These are phyloP conservation scores for Blastocystis sp. DNA, from an alignment of 352 stramenopile genomes.

Conservation along the genomic window DNA sequence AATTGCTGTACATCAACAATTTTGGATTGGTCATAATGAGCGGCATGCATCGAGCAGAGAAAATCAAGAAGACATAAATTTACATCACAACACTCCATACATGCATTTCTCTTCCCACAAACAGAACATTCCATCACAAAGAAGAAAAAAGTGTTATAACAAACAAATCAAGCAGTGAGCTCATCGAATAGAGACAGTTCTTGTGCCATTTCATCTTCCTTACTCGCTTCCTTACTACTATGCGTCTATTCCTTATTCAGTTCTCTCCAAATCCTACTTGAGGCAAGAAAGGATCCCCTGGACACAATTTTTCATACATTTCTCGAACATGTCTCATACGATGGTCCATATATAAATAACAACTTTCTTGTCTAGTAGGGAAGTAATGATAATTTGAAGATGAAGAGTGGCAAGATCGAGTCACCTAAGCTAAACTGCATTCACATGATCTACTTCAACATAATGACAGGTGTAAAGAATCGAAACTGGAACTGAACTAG, in stretches of 20 bases:
- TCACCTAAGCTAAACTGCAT: neutral
- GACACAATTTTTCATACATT: conserved; percentile 19
- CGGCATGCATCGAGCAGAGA: conserved; percentile 22
- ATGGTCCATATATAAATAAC: conserved; percentile 66
- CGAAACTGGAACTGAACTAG: conserved; percentile 36
- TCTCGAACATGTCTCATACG: neutral
- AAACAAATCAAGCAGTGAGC: conserved; percentile 3
- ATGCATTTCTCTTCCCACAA: conserved; percentile 30
- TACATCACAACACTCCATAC: conserved; percentile 28
- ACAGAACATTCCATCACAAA: conserved; percentile 2
- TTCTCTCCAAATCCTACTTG: neutral
- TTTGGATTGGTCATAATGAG: conserved; percentile 1
- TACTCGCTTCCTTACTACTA: conserved; percentile 39
- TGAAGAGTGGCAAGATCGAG: neutral
- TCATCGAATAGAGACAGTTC: conserved; percentile 59
- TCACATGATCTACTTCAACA: neutral
- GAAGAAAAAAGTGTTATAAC: neutral
- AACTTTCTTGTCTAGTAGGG: conserved; percentile 13
- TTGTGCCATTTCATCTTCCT: conserved; percentile 24
- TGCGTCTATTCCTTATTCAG: conserved; percentile 11
- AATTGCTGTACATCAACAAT: conserved; percentile 48
- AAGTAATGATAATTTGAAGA: conserved; percentile 9
- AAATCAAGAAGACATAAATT: conserved; percentile 56
- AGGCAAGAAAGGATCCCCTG: conserved; percentile 13
- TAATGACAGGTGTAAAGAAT: conserved; percentile 4